These are phyloP conservation scores for Taphrina pruni DNA, from an alignment of 1,139 yeast genomes.

Conservation along the genomic window DNA sequence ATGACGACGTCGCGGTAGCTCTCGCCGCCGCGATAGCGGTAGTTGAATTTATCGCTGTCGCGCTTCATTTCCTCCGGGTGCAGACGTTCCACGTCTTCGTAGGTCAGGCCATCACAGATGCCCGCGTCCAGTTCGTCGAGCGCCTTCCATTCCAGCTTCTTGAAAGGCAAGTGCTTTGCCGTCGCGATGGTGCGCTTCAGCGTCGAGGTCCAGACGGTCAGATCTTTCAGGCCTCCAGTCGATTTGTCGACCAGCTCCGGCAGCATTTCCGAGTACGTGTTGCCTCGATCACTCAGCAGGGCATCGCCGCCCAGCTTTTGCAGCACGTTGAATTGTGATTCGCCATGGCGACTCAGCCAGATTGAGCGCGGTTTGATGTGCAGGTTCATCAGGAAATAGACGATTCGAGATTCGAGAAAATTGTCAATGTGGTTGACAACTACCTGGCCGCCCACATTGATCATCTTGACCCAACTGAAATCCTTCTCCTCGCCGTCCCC, in stretches of 20 bases:
- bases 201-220: constrained; percentile 97
- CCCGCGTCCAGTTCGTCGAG: constrained; percentile 97
- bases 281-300: constrained; percentile 80
- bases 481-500: constrained; percentile 58
- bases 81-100: constrained; percentile 78
- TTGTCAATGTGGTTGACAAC: constrained; percentile 85
- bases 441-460: constrained; percentile 86
- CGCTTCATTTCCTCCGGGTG: constrained; percentile 97
- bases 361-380: constrained; percentile 90
- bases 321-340: constrained; percentile 85
- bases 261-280: constrained; percentile 79
- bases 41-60: constrained; percentile 94
- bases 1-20: constrained; percentile 94
- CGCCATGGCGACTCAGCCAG: constrained; percentile 96
- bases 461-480: constrained; percentile 80
- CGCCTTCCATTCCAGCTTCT: constrained; percentile 92
- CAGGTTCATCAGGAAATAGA: constrained; percentile 91
- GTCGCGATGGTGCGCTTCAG: constrained; percentile 91
- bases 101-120: constrained; percentile 92
- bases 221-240: constrained; percentile 68
- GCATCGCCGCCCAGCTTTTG: constrained; percentile 98
- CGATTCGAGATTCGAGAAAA: constrained; percentile 88
- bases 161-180: constrained; percentile 79
- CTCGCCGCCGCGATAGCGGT: constrained; percentile 83
- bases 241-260: constrained; percentile 78